phyloP scores from a whole-genome alignment of 495 filamentous ascomycete genomes.

The Rhypophila decipiens region DNA sequence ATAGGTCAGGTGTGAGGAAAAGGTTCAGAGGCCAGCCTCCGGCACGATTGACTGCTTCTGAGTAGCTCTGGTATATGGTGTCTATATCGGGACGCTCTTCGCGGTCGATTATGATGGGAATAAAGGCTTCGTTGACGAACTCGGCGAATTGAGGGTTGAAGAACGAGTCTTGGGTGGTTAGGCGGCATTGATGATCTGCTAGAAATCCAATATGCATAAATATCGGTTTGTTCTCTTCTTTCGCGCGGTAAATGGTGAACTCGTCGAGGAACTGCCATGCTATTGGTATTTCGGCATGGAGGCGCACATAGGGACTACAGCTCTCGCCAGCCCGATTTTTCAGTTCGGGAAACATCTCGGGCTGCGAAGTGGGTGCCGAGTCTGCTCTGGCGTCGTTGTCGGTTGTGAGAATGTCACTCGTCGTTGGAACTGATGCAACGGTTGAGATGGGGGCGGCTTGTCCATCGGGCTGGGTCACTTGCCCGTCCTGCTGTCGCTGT shows the following conservation, averaged over 20 bases:
- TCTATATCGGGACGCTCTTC: conserved; percentile 96
- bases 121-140: conserved; percentile 79
- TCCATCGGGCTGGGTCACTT: not conserved
- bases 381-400: no score
- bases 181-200: conserved; percentile 92
- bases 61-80: conserved; percentile 97
- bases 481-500: conserved; percentile 6
- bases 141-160: conserved; percentile 72
- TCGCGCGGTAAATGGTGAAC: conserved; percentile 69
- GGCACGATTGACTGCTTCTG: conserved; percentile 84
- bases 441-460: no score
- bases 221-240: conserved; percentile 72
- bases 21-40: conserved; percentile 97
- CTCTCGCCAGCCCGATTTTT: conserved; percentile 68
- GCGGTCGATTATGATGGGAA: conserved; percentile 89
- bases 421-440: no score
- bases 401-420: no score
- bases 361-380: not conserved
- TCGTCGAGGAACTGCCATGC: conserved; percentile 89
- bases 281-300: conserved; percentile 77
- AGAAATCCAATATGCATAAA: conserved; percentile 96
- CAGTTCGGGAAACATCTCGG: conserved; percentile 32
- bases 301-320: conserved; percentile 76
- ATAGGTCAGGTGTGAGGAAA: conserved; percentile 86
- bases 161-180: conserved; percentile 93